Evolutionary conservation across 83 land plant genomes (phyloP).

Genomic region (Thuja plicata): DNA sequence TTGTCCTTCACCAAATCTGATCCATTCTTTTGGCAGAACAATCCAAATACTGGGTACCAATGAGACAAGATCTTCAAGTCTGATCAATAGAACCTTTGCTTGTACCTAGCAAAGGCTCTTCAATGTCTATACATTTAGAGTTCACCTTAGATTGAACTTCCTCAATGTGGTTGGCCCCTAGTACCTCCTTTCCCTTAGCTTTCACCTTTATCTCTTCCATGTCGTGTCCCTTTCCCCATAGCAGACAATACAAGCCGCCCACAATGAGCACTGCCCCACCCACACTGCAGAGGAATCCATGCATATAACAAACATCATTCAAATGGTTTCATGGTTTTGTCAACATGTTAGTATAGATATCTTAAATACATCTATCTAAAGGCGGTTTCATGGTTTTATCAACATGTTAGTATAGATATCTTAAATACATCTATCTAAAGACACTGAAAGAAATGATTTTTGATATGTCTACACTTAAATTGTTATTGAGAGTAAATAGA

Average conservation of each 20-base stretch:
- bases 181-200: not conserved
- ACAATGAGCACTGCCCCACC: conserved; percentile 20
- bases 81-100: not conserved
- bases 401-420: no score
- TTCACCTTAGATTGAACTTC: not conserved
- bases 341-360: no score
- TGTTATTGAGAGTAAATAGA: no score
- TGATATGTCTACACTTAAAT: no score
- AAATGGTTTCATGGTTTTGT: no score
- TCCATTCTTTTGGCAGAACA: not conserved
- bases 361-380: no score
- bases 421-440: no score
- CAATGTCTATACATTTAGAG: not conserved
- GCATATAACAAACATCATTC: not conserved
- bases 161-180: not conserved
- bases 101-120: not conserved
- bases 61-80: not conserved
- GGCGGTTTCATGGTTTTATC: no score
- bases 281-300: conserved; percentile 3
- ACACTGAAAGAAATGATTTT: no score
- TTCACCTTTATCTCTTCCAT: not conserved
- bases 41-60: not conserved
- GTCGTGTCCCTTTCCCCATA: conserved; percentile 21
- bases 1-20: not conserved
- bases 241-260: conserved; percentile 19